phyloP scores from a whole-genome alignment of 2,329 filamentous ascomycete species.

The Scytalidium lignicola region DNA sequence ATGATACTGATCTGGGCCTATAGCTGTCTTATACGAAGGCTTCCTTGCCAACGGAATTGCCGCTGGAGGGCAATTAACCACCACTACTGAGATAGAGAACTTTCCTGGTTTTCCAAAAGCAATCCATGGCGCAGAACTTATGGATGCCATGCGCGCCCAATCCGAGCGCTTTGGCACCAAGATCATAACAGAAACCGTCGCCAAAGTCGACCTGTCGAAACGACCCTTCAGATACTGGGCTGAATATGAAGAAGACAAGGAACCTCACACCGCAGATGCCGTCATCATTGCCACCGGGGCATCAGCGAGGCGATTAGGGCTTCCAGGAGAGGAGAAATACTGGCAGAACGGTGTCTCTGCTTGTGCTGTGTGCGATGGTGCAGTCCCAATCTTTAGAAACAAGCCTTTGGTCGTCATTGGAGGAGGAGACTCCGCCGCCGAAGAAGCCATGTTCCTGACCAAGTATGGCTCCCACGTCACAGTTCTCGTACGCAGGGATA shows the following conservation, averaged over 20 bases:
- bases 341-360: conserved; percentile 97
- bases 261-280: conserved; percentile 80
- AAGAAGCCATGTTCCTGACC: conserved; percentile 95
- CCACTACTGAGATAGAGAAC: conserved; percentile 98
- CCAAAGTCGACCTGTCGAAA: conserved; percentile 75
- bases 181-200: conserved; percentile 89
- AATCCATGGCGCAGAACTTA: conserved; percentile 81
- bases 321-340: conserved; percentile 88
- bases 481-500: conserved; percentile 83
- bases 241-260: conserved; percentile 78
- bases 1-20: conserved; percentile 23
- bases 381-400: conserved; percentile 94
- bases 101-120: conserved; percentile 90
- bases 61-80: conserved; percentile 93
- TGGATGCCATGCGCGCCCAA: conserved; percentile 94
- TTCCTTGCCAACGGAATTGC: conserved; percentile 97
- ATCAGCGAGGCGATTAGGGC: conserved; percentile 75
- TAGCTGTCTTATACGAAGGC: conserved; percentile 87
- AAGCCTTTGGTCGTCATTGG: conserved; percentile 95
- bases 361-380: conserved; percentile 95
- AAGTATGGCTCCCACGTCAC: conserved; percentile 97
- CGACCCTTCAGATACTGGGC: conserved; percentile 91
- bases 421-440: conserved; percentile 92
- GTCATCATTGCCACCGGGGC: conserved; percentile 95
- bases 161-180: conserved; percentile 88